Evolutionary conservation across 1,139 yeast species (phyloP), one percentile per base, ranked within the genome.

Genomic region (Arxiozyma telluris): DNA sequence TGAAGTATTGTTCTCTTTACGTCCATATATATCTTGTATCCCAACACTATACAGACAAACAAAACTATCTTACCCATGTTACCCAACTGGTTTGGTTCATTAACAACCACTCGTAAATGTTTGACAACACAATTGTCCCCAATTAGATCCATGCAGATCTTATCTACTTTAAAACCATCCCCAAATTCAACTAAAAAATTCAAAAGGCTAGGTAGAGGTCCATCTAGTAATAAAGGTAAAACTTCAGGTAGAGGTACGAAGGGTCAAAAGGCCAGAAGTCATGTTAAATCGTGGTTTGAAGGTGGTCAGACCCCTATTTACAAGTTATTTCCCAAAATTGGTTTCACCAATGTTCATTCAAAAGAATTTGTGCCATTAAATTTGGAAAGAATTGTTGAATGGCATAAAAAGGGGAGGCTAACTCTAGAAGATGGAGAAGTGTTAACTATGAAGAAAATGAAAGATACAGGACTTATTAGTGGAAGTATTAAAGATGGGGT

Each of bases 261-360:
- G 73, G 99, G 99, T 81, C 98, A 93, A 71, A 91, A 91, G 73
- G 97, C 98, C 17, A 82, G 98, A 73, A 88, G 93, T 42, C 81
- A 84, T 53, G 94, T 91, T 23, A 93, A 91, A 56, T 81, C 86
- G 58, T 89, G 96, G 93, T 88, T 91, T 69, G 98, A 93, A 76
- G 99, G 99, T 80, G 98, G 98, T 67, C 99, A 93, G 70, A 93
- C 98, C 0, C 98, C 98, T 25, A 84, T 84, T 64, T 87, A 83
- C 67, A 87, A 87, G 70, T 74, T 90, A 57, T 89, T 90, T 71
- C 98, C 98, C 53, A 91, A 93, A 69, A 77, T 85, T 57, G 98
- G 98, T 12, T 90, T 91, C 76, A 80, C 81, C 63, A 78, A 85
- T 62, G 77, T 77, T 17, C 79, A 78, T 61, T 76, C 76, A 39